Percentiles rank a stretch among this genome's conserved stretches.
Conservation (phyloP, 106 monocot species). For the Dioscorea alata region DNA sequence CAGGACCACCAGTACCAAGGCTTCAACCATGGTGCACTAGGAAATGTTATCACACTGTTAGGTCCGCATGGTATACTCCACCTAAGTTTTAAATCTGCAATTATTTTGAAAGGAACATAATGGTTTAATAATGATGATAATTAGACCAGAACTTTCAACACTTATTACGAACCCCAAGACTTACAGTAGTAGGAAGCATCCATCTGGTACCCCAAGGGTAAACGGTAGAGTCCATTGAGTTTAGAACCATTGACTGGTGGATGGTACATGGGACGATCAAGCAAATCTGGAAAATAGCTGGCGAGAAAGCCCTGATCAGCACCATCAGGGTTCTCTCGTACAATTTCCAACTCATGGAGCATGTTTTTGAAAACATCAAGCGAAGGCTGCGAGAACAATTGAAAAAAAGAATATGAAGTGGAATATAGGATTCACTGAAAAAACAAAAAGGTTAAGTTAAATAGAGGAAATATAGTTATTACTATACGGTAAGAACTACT, state of each 20-base stretch:
- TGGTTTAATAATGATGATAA: neutral
- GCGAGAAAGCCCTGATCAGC: slow-evolving; percentile 90
- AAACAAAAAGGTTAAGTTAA: no score
- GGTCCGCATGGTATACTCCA: slow-evolving; percentile 95
- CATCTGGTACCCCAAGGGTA: slow-evolving; percentile 95
- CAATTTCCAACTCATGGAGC: slow-evolving; percentile 81
- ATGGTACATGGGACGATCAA: slow-evolving; percentile 76
- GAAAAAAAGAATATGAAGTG: no score
- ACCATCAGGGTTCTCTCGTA: slow-evolving; percentile 70
- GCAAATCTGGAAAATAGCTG: slow-evolving; percentile 82
- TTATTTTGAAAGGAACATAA: no score
- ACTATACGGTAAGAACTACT: no score
- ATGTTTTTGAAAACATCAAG: slow-evolving; percentile 66
- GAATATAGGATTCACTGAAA: no score
- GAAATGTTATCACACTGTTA: slow-evolving; percentile 92
- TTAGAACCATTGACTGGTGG: slow-evolving; percentile 68
- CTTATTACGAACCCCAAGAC: neutral
- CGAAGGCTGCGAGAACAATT: slow-evolving; percentile 52
- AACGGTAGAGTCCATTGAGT: slow-evolving; percentile 70
- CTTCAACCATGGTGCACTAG: slow-evolving; percentile 85
- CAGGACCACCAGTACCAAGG: slow-evolving; percentile 99
- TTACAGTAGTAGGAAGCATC: slow-evolving; percentile 97
- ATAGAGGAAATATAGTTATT: no score
- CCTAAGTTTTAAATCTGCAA: slow-evolving; percentile 72
- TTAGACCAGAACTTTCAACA: neutral